Conservation (phyloP, 805 yeast species). For the Cyberlindnera nakhonratchasimensis region DNA sequence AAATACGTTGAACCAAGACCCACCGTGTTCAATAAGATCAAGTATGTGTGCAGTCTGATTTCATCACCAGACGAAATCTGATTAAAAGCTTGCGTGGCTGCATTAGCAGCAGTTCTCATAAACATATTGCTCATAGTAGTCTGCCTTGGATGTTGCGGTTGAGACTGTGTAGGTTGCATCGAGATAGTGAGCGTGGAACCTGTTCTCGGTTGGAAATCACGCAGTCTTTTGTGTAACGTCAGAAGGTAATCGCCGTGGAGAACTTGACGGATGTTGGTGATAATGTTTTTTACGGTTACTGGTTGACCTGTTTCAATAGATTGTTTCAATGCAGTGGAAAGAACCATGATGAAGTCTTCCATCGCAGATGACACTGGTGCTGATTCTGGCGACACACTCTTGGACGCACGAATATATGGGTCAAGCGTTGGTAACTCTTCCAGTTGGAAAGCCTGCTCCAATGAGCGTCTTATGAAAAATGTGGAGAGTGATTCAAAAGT, state of each 20-base stretch:
- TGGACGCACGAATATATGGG: slow-evolving; percentile 28
- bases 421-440: slow-evolving; percentile 71
- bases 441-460: slow-evolving; percentile 74
- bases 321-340: slow-evolving; percentile 64
- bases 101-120: slow-evolving; percentile 41
- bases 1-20: slow-evolving; percentile 60
- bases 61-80: slow-evolving; percentile 41
- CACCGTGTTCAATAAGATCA: slow-evolving; percentile 70
- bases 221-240: slow-evolving; percentile 47
- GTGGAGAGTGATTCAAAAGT: slow-evolving; percentile 61
- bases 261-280: slow-evolving; percentile 53
- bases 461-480: slow-evolving; percentile 70
- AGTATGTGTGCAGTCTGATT: slow-evolving; percentile 52
- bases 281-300: slow-evolving; percentile 48
- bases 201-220: slow-evolving; percentile 40
- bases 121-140: slow-evolving; percentile 32
- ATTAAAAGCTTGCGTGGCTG: slow-evolving; percentile 29
- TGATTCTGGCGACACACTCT: slow-evolving; percentile 42
- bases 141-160: slow-evolving; percentile 9
- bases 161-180: slow-evolving; percentile 19
- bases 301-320: slow-evolving; percentile 70
- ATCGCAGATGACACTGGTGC: slow-evolving; percentile 78
- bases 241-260: slow-evolving; percentile 62
- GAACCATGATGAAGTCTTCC: slow-evolving; percentile 76
- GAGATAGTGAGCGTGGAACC: slow-evolving; percentile 29